These are phyloP conservation scores for Dictyostelium firmibasis DNA, from an alignment of 78 protist genomes.

Conservation along the genomic window DNA sequence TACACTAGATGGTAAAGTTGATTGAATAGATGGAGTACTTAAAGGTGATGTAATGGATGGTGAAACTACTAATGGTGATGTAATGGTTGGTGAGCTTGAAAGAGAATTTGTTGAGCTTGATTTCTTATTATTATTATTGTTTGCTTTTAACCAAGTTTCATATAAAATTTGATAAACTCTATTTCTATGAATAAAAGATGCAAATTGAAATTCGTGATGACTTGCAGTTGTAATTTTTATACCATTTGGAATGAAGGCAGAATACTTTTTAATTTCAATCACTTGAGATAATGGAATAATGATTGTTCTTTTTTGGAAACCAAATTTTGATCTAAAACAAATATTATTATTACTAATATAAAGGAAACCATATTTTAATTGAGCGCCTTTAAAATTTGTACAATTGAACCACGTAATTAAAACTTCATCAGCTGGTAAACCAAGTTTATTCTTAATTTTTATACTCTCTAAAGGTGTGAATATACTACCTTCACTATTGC, in stretches of 20 bases:
- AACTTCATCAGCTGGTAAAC: slow-evolving; percentile 37
- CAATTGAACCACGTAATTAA: slow-evolving; percentile 58
- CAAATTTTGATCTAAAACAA: slow-evolving; percentile 69
- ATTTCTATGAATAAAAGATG: slow-evolving; percentile 43
- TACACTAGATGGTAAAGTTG: background rate
- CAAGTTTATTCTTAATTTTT: slow-evolving; percentile 25
- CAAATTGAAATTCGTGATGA: slow-evolving; percentile 52
- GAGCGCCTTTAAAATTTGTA: slow-evolving; percentile 66
- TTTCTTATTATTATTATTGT: background rate
- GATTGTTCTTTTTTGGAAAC: slow-evolving; percentile 32
- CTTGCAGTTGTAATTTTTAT: slow-evolving; percentile 32
- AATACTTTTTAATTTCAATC: slow-evolving; percentile 25
- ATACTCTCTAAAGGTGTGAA: slow-evolving; percentile 39
- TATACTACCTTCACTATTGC: background rate
- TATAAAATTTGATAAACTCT: slow-evolving; percentile 5
- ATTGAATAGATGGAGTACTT: background rate
- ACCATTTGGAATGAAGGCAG: slow-evolving; percentile 30
- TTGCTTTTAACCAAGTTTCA: slow-evolving; percentile 14
- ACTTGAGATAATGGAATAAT: slow-evolving; percentile 20
- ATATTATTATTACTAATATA: slow-evolving; percentile 23
- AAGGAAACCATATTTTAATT: slow-evolving; percentile 56
- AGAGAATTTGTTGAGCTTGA: background rate
- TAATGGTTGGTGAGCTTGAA: background rate
- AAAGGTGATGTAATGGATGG: background rate
- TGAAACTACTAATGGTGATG: background rate